Base-by-base conservation (phyloP, 495 filamentous ascomycete genomes). In the Xylaria sp. region DNA sequence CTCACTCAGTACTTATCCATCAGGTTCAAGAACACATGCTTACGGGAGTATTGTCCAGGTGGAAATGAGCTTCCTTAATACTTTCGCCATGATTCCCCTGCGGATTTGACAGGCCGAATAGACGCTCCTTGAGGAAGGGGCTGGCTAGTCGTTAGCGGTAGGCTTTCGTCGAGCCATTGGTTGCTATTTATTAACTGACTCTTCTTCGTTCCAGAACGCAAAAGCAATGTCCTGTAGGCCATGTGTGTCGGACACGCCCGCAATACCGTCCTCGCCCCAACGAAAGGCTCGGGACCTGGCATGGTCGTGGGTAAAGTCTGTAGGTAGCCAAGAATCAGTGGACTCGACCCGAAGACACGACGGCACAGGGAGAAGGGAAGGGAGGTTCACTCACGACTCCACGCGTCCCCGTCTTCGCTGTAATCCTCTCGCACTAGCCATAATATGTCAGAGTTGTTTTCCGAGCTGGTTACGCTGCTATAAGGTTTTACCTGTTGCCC, bases 241-340 rank as follows among this genome's bases (percentile, higher is more conserved):
- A 72, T 98, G 95, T 11, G 93, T 91, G 77, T 98, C 95, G 31
- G 90, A 98, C 43, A 98, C 94, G 73, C 95, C 95, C 48, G 95
- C 95, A 83, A 98, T 98, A 65, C 95, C 95, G 78, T 98, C 95
- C 76, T 98, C 95, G 70, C 95, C 95, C 95, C 95, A 98, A 70
- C 95, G 88, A 79, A 92, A 98, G 58, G 93, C 87, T 77, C 95
- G 87, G 53, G 93, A 95, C 74, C 93, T 89, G 29, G 95, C 92
- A 82, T 96, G 89, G 71, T 97, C 95, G 81, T 98, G 94, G 11
- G 93, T 89, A 79, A 98, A 98, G 84, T 98, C 93, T 97, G 55
- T 33, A 55, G 64, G 58, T 8, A 43, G 33, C 19, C 19, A 6
- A 0, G 26, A 64, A 43, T 76, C 40, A 75, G 67, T 15, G 29